Evolutionary conservation across 2,329 filamentous ascomycete species (phyloP).

Genomic region (Phaeosphaeriaceae sp.): DNA sequence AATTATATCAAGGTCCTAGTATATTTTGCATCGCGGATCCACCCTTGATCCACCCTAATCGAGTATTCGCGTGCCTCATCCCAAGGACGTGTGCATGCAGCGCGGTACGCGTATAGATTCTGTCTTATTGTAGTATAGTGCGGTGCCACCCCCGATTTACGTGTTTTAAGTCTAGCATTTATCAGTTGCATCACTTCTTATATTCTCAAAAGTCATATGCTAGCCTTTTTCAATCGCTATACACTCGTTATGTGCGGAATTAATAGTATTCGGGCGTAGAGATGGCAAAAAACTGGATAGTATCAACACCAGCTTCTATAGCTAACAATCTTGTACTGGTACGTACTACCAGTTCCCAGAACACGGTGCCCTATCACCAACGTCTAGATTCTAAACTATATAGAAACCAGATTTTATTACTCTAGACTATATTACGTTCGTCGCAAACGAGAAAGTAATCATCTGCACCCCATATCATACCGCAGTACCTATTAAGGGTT

Average conservation of each 20-base stretch:
- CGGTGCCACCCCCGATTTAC: slow-evolving; percentile 1
- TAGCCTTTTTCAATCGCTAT: neutral
- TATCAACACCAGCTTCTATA: neutral
- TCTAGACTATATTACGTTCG: slow-evolving; percentile 16
- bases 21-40: neutral
- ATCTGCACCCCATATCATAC: slow-evolving; percentile 4
- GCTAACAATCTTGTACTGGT: neutral
- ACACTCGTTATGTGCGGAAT: slow-evolving; percentile 3
- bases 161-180: slow-evolving; percentile 5
- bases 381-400: neutral
- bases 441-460: slow-evolving; percentile 10
- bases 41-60: neutral
- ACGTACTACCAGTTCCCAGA: neutral
- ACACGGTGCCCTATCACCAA: neutral
- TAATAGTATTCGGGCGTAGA: slow-evolving; percentile 1
- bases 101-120: neutral
- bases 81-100: slow-evolving; percentile 1
- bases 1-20: too few relatives aligned
- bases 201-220: neutral
- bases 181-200: too few relatives aligned
- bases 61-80: neutral
- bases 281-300: slow-evolving; percentile 6
- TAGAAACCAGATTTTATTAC: slow-evolving; percentile 6
- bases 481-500: slow-evolving; percentile 7
- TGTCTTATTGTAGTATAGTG: slow-evolving; percentile 1